A percentile compares a stretch with the other conserved stretches of the same genome.
These are phyloP conservation scores for Penicillium crustosum DNA, from an alignment of 2,329 filamentous ascomycete genomes.

Conservation along the genomic window DNA sequence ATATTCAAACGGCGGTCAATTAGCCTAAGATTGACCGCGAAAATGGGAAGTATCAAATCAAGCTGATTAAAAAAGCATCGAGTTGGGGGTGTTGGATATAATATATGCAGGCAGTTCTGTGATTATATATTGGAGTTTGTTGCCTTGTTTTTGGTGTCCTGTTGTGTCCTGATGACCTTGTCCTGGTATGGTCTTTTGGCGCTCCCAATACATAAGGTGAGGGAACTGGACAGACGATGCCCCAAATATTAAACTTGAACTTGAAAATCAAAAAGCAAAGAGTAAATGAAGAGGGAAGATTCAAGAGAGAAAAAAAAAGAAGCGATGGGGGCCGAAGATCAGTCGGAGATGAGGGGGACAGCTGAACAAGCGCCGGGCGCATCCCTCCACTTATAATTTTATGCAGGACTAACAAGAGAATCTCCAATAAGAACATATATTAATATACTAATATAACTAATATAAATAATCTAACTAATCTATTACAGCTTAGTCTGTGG, in stretches of 20 bases:
- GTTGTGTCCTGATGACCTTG: neutral
- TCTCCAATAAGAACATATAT: neutral
- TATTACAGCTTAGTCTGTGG: neutral
- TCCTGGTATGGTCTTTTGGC: neutral
- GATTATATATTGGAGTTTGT: neutral
- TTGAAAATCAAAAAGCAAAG: neutral
- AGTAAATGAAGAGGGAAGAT: neutral
- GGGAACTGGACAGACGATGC: neutral
- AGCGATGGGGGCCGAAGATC: conserved; percentile 10
- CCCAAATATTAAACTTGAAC: neutral
- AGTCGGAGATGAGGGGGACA: conserved; percentile 10
- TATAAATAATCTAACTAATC: too few species aligned
- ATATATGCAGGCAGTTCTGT: neutral
- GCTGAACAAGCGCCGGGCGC: conserved; percentile 15
- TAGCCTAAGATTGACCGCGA: neutral
- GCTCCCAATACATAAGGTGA: neutral
- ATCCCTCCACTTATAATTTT: neutral
- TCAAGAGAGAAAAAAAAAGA: neutral
- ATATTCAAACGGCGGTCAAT: conserved; percentile 16
- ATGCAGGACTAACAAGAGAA: neutral
- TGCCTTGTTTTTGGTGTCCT: neutral
- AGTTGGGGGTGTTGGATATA: neutral
- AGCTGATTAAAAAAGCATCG: neutral
- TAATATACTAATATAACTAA: too few species aligned
- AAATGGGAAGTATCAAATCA: neutral